These are phyloP conservation scores for Nothopassalora personata DNA, from an alignment of 2,329 filamentous ascomycete species.

Conservation along the genomic window DNA sequence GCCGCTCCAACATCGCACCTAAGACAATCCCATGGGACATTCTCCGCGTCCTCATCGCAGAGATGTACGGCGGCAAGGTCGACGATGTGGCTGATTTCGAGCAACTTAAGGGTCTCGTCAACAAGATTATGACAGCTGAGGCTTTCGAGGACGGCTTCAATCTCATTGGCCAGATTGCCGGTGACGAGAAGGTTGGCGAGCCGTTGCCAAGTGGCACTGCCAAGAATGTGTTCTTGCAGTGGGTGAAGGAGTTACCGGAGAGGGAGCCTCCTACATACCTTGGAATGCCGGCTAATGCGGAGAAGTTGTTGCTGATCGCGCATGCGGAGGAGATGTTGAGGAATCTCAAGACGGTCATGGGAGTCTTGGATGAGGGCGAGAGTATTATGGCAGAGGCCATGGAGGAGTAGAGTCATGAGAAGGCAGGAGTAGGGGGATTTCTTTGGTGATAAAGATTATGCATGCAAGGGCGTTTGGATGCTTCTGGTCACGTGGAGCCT, in stretches of 20 bases:
- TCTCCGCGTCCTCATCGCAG: conserved; percentile 80
- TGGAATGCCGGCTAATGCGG: conserved; percentile 87
- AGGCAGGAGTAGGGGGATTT: neutral
- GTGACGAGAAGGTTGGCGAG: conserved; percentile 45
- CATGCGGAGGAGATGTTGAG: conserved; percentile 79
- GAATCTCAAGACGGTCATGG: conserved; percentile 78
- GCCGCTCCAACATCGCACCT: conserved; percentile 86
- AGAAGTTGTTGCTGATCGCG: conserved; percentile 87
- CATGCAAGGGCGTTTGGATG: conserved; percentile 1
- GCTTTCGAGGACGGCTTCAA: conserved; percentile 92
- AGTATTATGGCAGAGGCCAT: conserved; percentile 59
- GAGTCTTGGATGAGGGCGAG: conserved; percentile 89
- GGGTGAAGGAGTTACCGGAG: conserved; percentile 90
- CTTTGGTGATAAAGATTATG: neutral
- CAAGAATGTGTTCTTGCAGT: conserved; percentile 78
- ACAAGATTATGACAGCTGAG: conserved; percentile 71
- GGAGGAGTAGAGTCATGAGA: conserved; percentile 2
- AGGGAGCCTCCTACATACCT: conserved; percentile 94
- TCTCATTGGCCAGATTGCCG: conserved; percentile 62
- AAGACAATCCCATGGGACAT: conserved; percentile 95
- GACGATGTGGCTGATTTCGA: conserved; percentile 82
- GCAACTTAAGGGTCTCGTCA: conserved; percentile 67
- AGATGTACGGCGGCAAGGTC: conserved; percentile 97
- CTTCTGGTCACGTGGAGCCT: too few relatives aligned
- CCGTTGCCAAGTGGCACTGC: conserved; percentile 74